Evolutionary conservation across 148 eudicot genomes (phyloP), one percentile per base, ranked within the genome.

Genomic region (Chenopodium berlandieri): DNA sequence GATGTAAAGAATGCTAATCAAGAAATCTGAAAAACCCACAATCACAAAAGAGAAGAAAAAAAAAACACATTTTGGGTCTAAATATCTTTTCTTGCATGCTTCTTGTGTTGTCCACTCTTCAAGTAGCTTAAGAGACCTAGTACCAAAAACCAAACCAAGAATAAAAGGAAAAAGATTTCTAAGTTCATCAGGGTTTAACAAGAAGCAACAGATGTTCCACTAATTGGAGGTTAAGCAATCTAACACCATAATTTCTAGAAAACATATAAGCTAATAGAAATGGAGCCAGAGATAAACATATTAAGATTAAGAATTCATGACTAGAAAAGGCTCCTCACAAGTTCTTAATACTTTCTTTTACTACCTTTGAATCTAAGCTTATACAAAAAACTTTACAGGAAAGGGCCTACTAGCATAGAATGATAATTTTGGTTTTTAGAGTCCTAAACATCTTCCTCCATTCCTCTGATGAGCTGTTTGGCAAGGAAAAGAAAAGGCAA

Each of bases 101-200:
- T 54, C 52, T 34, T 56, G 9, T 4, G 8, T 68, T 32, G 30
- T 25, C 6, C 37, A 46, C 71, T 74, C 73, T 17, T 17, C 58
- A 64, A 77, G 71, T 69, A 75, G 5, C 67, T 19, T 19, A 47
- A 80, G 82, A 50, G 54, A 12, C 68, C 68, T 67, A 11, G 37
- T 67, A 23, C 47, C 37, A 47, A 67, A 71, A 6, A 52, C 37
- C 81, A 30, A 37, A 12, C n/a, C 23, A 25, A 47, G 7, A 17
- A 19, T 10, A 34, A 6, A 60, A 20, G 32, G 23, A 34, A 16
- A 9, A 44, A 58, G 19, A 69, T 27, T 50, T 46, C n/a, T 2
- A 64, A 34, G 22, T 25, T 79, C 22, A 58, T 27, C 2, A 5
- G 25, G 58, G 25, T 48, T 48, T 22, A n/a, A 62, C 54, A 11